Evolutionary conservation across 257 asterid genomes (phyloP), one percentile per base, ranked within the genome.

Genomic region (Forsythia suspensa): DNA sequence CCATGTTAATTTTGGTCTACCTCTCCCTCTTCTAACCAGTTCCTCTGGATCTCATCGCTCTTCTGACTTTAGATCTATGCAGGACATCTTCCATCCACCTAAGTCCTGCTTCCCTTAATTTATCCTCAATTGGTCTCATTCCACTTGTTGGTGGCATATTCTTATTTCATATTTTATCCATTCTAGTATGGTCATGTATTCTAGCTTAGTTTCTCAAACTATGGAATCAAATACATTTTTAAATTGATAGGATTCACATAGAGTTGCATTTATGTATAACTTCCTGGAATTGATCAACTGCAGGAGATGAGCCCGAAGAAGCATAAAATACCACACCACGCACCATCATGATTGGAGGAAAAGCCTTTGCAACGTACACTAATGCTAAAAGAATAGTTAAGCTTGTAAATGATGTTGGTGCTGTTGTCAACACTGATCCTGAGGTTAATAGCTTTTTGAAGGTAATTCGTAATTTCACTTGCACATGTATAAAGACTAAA

Each of bases 301-400:
- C 91, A 96, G 99, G 99, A 88, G 88, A 94, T 96, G 99, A 96
- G 90, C 86, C 94, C 42, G 94, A 86, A 81, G 97, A 94, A 44
- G 97, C 70, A 86, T n/a, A 90, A 83, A 85, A 83, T 16, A 84
- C 91, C 20, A 94, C 98, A 68, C 88, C 97, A 24, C 99, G 99
- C 40, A 96, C 99, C 42, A 89, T 94, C 87, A 94, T 96, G 99
- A 84, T 96, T 59, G 99, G 99, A 55, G 99, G 99, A 84, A 96
- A 96, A 91, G 99, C 99, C 38, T 96, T 96, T 79, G 98, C 99
- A 4, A 96, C 99, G 36, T 96, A 96, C 79, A 91, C 97, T 77
- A 96, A 96, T 79, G 99, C 99, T 72, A 96, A 92, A 87, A 85
- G 97, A 83, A 96, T 96, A 82, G 98, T 96, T 66, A 96, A 94